phyloP scores from a whole-genome alignment of 345 rosid genomes.

The Arabis alpina region DNA sequence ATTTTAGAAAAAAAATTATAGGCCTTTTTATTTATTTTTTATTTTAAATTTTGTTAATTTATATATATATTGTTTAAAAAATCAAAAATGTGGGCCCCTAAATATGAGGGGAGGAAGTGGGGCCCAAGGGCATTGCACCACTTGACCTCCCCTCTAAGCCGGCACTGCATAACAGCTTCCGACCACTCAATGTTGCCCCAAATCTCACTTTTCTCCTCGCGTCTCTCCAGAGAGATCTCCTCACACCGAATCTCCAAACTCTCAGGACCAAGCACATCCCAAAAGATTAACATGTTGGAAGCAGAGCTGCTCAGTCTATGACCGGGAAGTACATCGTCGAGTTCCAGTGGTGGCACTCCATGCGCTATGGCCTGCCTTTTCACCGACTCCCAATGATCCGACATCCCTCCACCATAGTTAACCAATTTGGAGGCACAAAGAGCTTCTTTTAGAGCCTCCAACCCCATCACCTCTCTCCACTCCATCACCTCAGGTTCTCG shows the following conservation, averaged over 20 bases:
- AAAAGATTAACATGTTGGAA: not conserved
- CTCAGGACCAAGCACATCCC: slow-evolving; percentile 2
- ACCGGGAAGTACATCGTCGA: not conserved
- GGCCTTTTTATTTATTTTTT: too few relatives aligned
- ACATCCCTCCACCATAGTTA: not conserved
- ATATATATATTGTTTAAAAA: too few relatives aligned
- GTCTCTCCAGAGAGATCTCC: not conserved
- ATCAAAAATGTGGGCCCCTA: too few relatives aligned
- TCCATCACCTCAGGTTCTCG: not conserved
- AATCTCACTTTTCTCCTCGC: not conserved
- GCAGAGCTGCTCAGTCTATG: not conserved
- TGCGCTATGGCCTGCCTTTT: not conserved
- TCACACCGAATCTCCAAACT: slow-evolving; percentile 1
- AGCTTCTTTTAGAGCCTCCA: not conserved
- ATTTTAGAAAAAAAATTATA: too few relatives aligned
- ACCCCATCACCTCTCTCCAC: not conserved
- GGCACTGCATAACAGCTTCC: too few relatives aligned
- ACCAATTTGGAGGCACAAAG: not conserved
- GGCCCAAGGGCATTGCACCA: too few relatives aligned
- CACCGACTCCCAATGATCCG: not conserved
- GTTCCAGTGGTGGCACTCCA: not conserved
- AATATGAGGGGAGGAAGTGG: too few relatives aligned
- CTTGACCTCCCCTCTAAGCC: too few relatives aligned
- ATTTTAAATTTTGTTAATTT: too few relatives aligned
- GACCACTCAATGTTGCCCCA: not conserved